Evolutionary conservation across 805 yeast species (phyloP), one percentile per base, ranked within the genome.

Genomic region (Ogataea allantospora): DNA sequence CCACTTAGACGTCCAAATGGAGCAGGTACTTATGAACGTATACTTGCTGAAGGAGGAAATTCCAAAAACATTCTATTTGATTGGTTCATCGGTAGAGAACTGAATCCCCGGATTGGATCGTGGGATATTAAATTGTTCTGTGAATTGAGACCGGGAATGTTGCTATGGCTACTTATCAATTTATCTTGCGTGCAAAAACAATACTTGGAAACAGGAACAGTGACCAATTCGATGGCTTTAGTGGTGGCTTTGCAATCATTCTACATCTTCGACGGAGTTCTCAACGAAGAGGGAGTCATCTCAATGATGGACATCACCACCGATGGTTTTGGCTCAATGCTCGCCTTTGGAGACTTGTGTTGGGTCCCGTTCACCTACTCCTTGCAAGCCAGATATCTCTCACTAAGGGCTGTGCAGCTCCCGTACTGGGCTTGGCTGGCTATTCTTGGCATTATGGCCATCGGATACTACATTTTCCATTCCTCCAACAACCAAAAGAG

Each of bases 281-380:
- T 87, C 48, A 88, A 88, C 60, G 98, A 93, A 60, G 86, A 79
- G 54, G 97, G 97, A 5, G 75, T 81, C 9, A 67, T 93, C 42
- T 79, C 93, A 6, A 93, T 93, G 97, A 91, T 93, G 75, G 99
- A 93, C 61, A 79, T 89, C 33, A 84, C 95, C 6, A 86, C 96
- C 8, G 99, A 93, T 65, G 99, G 99, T 0, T 88, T 93, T 59
- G 99, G 99, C 1, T 89, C 82, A 65, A 93, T 93, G 99, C 70
- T 93, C 36, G 79, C 88, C 3, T 89, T 91, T 66, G 99, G 99
- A 19, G 99, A 93, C 58, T 71, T 93, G 53, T 80, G 93, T 2
- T 74, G 93, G 68, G 88, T 93, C 15, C 99, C 99, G 21, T 91
- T 91, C 70, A 75, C 95, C 1, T 93, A 93, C 60, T 74, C 88